Evolutionary conservation across 805 yeast genomes (phyloP).

Genomic region (Lachancea nothofagi): DNA sequence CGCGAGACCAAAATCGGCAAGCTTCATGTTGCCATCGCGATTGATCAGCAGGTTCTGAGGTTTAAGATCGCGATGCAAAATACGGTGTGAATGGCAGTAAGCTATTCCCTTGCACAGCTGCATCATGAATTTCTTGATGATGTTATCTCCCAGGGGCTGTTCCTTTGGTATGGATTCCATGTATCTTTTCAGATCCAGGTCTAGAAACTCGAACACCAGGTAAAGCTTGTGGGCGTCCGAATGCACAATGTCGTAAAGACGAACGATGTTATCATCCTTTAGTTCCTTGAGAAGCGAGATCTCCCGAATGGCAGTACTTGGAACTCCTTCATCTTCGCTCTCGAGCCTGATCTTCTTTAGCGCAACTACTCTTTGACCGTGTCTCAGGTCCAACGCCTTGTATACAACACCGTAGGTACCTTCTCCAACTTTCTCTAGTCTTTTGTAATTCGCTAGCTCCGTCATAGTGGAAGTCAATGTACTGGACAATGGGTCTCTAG

Average conservation of each 20-base stretch:
- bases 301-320: conserved; percentile 95
- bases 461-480: conserved; percentile 46
- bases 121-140: conserved; percentile 88
- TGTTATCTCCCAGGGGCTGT: conserved; percentile 78
- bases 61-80: conserved; percentile 73
- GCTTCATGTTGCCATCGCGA: conserved; percentile 81
- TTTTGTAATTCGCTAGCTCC: conserved; percentile 85
- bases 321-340: conserved; percentile 92
- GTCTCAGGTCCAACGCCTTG: conserved; percentile 78
- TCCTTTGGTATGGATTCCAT: conserved; percentile 89
- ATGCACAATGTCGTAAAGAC: conserved; percentile 91
- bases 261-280: conserved; percentile 86
- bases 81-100: conserved; percentile 59
- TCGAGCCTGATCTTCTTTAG: conserved; percentile 91
- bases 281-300: conserved; percentile 92
- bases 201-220: conserved; percentile 88
- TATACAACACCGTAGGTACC: conserved; percentile 98
- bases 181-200: conserved; percentile 85
- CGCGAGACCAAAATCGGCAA: conserved; percentile 96
- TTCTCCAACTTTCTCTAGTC: conserved; percentile 95
- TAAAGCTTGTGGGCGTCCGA: conserved; percentile 89
- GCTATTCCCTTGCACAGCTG: conserved; percentile 84
- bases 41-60: conserved; percentile 92
- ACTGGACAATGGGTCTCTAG: not conserved
- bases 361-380: conserved; percentile 85